Percentiles rank a stretch among this genome's conserved stretches.
Conservation (phyloP, 23 red algal species). For the Gracilaria caudata region DNA sequence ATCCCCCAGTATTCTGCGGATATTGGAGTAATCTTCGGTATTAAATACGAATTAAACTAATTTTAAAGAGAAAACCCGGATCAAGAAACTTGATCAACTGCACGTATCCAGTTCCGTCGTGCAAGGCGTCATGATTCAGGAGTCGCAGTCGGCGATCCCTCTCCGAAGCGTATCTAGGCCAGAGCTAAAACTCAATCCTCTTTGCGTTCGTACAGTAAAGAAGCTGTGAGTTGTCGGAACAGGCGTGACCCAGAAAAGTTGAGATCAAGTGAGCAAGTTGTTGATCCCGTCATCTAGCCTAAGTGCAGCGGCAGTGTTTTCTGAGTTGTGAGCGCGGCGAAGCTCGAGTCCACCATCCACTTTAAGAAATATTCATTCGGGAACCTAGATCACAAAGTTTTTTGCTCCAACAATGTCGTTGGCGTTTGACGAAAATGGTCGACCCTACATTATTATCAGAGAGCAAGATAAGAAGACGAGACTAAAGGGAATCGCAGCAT, state of each 20-base stretch:
- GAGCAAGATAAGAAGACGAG: slow-evolving; percentile 94
- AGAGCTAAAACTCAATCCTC: too few species aligned
- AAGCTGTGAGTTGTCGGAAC: too few species aligned
- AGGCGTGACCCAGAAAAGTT: too few species aligned
- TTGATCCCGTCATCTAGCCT: too few species aligned
- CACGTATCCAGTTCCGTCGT: too few species aligned
- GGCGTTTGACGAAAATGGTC: slow-evolving; percentile 95
- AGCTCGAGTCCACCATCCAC: background rate
- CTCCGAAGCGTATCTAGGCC: too few species aligned
- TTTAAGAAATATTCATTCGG: background rate
- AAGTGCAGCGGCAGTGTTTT: background rate
- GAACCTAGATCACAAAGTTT: background rate
- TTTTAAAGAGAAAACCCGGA: too few species aligned
- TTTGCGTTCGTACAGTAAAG: too few species aligned
- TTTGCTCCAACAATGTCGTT: slow-evolving; percentile 74
- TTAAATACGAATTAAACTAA: background rate
- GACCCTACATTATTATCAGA: slow-evolving; percentile 96
- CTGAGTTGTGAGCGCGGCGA: background rate
- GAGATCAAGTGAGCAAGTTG: too few species aligned
- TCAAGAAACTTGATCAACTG: too few species aligned
- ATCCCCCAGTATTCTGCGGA: background rate
- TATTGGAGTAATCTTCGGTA: background rate
- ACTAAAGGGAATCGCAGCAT: slow-evolving; percentile 88
- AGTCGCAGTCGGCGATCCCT: background rate
- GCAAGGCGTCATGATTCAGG: background rate